Evolutionary conservation across 768 basidiomycete genomes (phyloP), one percentile per base, ranked within the genome.

Genomic region (Gymnopilus junonius): DNA sequence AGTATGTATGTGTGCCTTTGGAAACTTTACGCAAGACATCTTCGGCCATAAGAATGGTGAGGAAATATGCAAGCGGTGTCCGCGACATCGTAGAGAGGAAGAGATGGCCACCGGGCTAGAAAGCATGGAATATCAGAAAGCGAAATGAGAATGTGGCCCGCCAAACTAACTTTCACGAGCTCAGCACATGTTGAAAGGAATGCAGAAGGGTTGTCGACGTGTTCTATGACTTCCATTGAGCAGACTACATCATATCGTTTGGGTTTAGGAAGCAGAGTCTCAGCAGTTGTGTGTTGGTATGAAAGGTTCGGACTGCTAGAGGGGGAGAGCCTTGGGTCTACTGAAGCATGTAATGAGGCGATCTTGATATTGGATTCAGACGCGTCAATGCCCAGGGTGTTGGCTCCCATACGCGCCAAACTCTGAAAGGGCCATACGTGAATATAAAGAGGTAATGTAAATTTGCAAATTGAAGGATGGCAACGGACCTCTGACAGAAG

Each of bases 181-280:
- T 90, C 83, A 0, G 92, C 92, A 67, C 95, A 91, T 39, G 90
- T 87, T 29, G 85, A 80, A 53, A 99, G 82, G 75, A 99, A 99
- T 7, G 83, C 82, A 6, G 86, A 81, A 1, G 97, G 96, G 70
- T 97, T 90, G 72, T 97, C 93, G 55, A 99, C 97, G 71, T 99
- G 97, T 77, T 99, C 97, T 31, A 99, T 73, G 8, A 99, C 97
- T 75, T 99, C 97, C 94, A 99, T 94, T 10, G 95, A 92, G 73
- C 95, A 97, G 14, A 99, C 95, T 20, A 95, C 85, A 73, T 99
- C 97, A 72, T 90, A 99, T 55, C 86, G 86, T 67, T 82, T 83
- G 14, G 84, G 73, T 4, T 88, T 87, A 11, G 82, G 71, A 29
- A 93, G 76, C 3, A 99, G 83, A 0, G 82, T 82, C 71, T 98